phyloP scores from a whole-genome alignment of 257 asterid species.

The Plectranthus barbatus region DNA sequence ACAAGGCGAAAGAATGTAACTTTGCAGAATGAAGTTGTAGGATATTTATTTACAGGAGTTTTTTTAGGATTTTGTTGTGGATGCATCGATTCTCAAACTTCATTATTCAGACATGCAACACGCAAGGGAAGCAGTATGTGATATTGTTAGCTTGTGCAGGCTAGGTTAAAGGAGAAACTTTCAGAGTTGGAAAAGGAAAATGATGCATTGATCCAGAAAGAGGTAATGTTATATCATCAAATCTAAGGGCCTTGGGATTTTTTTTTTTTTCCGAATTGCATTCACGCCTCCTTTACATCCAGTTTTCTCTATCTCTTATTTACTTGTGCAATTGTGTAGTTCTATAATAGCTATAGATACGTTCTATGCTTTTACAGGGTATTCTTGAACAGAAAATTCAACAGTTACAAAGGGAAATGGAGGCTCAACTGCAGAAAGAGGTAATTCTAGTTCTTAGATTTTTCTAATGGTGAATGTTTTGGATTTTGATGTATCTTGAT shows the following conservation, averaged over 20 bases:
- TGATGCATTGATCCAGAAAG: conserved; percentile 32
- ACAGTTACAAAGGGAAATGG: conserved; percentile 32
- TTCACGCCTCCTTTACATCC: not conserved
- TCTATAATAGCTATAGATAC: conserved; percentile 8
- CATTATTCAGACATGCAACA: conserved; percentile 11
- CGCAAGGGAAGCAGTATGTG: conserved; percentile 15
- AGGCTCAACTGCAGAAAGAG: conserved; percentile 40
- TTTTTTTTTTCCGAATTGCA: conserved; percentile 8
- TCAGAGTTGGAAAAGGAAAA: conserved; percentile 40
- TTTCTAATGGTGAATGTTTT: not conserved
- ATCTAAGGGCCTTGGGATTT: not conserved
- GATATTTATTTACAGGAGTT: conserved; percentile 1
- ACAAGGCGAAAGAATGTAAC: conserved; percentile 31
- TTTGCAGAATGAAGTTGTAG: conserved; percentile 38
- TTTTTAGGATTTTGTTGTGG: conserved; percentile 1
- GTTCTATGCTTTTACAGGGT: conserved; percentile 27
- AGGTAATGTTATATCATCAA: conserved; percentile 30
- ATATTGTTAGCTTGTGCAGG: conserved; percentile 39
- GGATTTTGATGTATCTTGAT: conserved; percentile 7
- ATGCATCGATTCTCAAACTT: not conserved
- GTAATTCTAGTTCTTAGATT: conserved; percentile 16
- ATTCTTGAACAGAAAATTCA: conserved; percentile 26
- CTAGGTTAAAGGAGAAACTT: conserved; percentile 33
- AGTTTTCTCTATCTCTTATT: not conserved
- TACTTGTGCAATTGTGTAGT: not conserved